Conservation (phyloP, 2,329 filamentous ascomycete genomes). For the Fusarium agapanthi region DNA sequence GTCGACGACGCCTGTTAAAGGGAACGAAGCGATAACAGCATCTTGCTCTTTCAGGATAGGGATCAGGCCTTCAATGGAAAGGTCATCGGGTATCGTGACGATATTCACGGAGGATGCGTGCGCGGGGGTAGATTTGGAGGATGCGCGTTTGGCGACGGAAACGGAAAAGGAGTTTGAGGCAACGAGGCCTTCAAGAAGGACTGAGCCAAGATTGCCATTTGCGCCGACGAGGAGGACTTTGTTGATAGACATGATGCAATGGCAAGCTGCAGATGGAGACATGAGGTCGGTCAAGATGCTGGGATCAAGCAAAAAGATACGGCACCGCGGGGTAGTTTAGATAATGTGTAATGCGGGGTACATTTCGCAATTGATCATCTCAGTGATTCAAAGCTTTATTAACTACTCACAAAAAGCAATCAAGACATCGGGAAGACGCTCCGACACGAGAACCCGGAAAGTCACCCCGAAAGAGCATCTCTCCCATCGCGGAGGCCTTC, state of each 20-base stretch:
- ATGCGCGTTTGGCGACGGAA: slow-evolving; percentile 62
- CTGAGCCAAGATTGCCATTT: slow-evolving; percentile 52
- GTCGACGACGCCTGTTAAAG: slow-evolving; percentile 55
- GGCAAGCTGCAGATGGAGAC: background rate
- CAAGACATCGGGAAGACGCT: slow-evolving; percentile 6
- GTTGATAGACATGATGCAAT: slow-evolving; percentile 37
- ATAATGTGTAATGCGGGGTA: slow-evolving; percentile 1
- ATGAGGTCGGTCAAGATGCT: background rate
- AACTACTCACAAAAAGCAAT: background rate
- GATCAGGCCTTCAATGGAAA: slow-evolving; percentile 51
- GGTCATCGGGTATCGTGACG: slow-evolving; percentile 42
- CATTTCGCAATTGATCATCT: slow-evolving; percentile 7
- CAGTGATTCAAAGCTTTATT: background rate
- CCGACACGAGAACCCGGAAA: slow-evolving; percentile 22
- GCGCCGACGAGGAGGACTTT: slow-evolving; percentile 49
- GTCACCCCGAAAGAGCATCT: slow-evolving; percentile 2
- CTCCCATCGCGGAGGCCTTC: slow-evolving; percentile 8
- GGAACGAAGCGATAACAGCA: slow-evolving; percentile 58
- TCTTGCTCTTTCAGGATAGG: slow-evolving; percentile 63
- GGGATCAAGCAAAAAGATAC: background rate
- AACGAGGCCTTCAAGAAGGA: slow-evolving; percentile 50
- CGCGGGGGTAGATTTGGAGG: slow-evolving; percentile 43
- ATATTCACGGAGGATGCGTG: slow-evolving; percentile 29
- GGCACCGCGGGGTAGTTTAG: slow-evolving; percentile 22
- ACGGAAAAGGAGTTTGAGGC: slow-evolving; percentile 55